Base-by-base conservation (phyloP, 352 stramenopile genomes). In the Saprolegnia diclina region DNA sequence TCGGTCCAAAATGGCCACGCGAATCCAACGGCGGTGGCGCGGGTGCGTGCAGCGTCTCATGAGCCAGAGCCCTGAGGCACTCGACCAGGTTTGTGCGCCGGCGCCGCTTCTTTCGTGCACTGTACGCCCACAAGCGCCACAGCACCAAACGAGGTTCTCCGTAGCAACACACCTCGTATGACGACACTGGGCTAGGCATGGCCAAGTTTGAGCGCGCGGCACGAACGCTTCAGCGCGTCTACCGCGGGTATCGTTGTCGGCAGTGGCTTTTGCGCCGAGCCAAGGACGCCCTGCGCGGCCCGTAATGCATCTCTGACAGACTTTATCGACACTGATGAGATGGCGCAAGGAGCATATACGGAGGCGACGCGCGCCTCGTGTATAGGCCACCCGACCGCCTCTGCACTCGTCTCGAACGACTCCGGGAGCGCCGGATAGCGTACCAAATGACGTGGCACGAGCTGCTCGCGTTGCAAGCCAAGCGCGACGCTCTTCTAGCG, bases 151-250 rank as follows among this genome's bases (percentile, higher is more conserved):
- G 52, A 59, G 52, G 52, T 59, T 59, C 5, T 35, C 29, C 7
- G 22, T 57, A 38, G 52, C 7, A 7, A 7, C 16, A 14, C 67
- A 80, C 52, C 68, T 71, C 11, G 74, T 73, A 57, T 79, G 76
- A 74, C 57, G 69, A 59, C n/a, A 7, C 35, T 59, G 56, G 65
- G 59, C 42, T 57, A 68, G 55, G 64, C 71, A 77, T 76, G 79
- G 40, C 14, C 53, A 71, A 54, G 0, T 77, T 85, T 29, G 76
- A 81, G 54, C 70, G 57, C 24, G 76, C 65, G 11, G 74, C 78
- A 10, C 42, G 75, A 19, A 62, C 69, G 5, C 79, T 90, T 18
- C 80, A 90, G 64, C 74, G 78, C 11, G 44, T 79, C 6, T 83
- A 80, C 38, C 79, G 80, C 18, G 79, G 79, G 21, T 45, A 42